Percentiles rank a stretch among this genome's conserved stretches.
These are phyloP conservation scores for Biscogniauxia sp. DNA, from an alignment of 2,329 filamentous ascomycete species.

Conservation along the genomic window DNA sequence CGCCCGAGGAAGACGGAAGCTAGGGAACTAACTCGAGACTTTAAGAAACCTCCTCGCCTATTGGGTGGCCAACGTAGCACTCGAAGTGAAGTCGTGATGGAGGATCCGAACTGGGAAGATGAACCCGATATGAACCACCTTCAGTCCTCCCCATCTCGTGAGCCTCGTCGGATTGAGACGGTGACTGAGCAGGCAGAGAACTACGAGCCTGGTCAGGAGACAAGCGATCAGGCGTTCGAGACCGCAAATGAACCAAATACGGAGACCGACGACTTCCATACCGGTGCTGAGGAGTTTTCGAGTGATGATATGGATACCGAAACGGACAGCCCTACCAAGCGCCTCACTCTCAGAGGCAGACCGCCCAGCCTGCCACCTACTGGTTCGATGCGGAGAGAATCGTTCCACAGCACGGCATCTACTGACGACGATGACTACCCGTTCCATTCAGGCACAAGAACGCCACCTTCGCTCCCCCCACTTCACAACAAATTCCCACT, in stretches of 20 bases:
- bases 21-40: conserved; percentile 64
- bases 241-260: conserved; percentile 76
- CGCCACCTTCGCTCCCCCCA: conserved; percentile 57
- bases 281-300: conserved; percentile 74
- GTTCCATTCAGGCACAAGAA: conserved; percentile 51
- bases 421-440: conserved; percentile 71
- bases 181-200: conserved; percentile 57
- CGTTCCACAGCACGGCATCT: conserved; percentile 84
- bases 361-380: conserved; percentile 17
- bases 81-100: conserved; percentile 74
- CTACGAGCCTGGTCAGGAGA: conserved; percentile 81
- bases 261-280: conserved; percentile 94
- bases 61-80: conserved; percentile 73
- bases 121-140: conserved; percentile 59
- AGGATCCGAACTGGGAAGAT: conserved; percentile 91
- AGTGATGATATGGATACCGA: conserved; percentile 77
- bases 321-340: conserved; percentile 65
- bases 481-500: conserved; percentile 70
- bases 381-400: conserved; percentile 44
- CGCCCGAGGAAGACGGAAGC: conserved; percentile 63
- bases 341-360: conserved; percentile 25
- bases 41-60: conserved; percentile 76
- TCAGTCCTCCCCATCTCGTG: conserved; percentile 31
- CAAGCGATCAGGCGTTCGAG: conserved; percentile 62
- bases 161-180: conserved; percentile 28